Base-by-base conservation (phyloP, 2,329 filamentous ascomycete species). In the Penicillium sp. region DNA sequence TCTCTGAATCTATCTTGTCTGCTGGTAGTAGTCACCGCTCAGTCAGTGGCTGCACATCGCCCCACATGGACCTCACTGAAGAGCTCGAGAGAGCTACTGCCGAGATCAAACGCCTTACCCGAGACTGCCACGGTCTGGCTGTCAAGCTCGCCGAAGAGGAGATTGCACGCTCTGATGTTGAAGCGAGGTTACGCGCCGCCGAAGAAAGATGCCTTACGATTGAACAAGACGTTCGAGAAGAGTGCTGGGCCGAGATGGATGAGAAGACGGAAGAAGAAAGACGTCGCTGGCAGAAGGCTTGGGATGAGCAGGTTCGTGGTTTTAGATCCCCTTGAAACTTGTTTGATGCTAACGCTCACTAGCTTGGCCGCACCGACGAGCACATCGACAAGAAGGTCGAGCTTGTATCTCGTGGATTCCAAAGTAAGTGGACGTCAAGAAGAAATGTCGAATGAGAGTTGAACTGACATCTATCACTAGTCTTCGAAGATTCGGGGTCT, bases 371-470 rank as follows among this genome's bases (percentile, higher is more conserved):
- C 37, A 83, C 84, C 44, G 89, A 95, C 53, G 88, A 88, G 65
- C 89, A 95, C 69, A 80, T 93, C 64, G 91, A 97, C 67, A 82
- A 82, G 57, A 99, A 99, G 72, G 79, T 95, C 7, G 92, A 89
- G 51, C 78, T 89, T 18, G 72, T 88, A 29, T 79, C 82, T 47
- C 75, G 80, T 44, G 78, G 79, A 9, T 73, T 77, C 60, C 71
- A 69, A 55, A 74, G 69, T 68, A 74, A 67, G 64, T 57, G 25
- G 7, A 11, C 18, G 16, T 12, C 22, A 8, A 9, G 3, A 19
- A 25, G 11, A 30, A 28, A 19, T 3, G 19, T 12, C 2, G 12
- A 5, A 10, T 9, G 2, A 10, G 9, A 10, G 5, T 14, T n/a
- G 14, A 18, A 41, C 54, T 60, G 33, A 59, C 62, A 58, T 49